A percentile compares a stretch with the other conserved stretches of the same genome.
These are phyloP conservation scores for Coelastrella sp. DNA, from an alignment of 139 green algal species.

Conservation along the genomic window DNA sequence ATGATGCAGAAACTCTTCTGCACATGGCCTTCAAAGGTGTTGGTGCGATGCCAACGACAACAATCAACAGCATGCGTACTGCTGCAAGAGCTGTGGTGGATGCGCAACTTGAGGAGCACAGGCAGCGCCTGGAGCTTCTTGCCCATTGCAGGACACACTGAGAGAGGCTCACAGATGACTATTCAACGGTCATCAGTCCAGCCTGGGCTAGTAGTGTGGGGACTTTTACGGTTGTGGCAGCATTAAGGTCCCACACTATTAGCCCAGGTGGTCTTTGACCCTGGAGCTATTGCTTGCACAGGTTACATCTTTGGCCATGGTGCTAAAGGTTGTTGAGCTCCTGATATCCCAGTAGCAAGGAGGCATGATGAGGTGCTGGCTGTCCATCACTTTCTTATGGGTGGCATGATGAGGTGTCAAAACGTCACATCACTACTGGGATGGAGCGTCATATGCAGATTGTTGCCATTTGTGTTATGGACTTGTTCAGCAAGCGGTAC, in stretches of 20 bases:
- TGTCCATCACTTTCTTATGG: no score
- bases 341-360: no score
- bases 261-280: no score
- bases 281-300: no score
- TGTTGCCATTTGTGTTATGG: no score
- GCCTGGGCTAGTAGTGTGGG: background rate
- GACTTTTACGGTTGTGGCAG: background rate
- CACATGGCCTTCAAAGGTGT: constrained; percentile 39
- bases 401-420: no score
- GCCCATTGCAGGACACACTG: constrained; percentile 28
- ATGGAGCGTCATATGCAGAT: no score
- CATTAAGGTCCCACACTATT: background rate
- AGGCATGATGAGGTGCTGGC: no score
- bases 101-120: constrained; percentile 8
- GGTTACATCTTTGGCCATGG: no score
- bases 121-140: constrained; percentile 14
- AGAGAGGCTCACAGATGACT: background rate
- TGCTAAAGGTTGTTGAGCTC: no score
- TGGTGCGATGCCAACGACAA: constrained; percentile 14
- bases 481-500: no score
- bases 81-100: constrained; percentile 9
- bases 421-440: no score
- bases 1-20: constrained; percentile 40
- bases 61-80: constrained; percentile 20
- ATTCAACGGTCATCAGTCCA: background rate